These are phyloP conservation scores for Gossypium stocksii DNA, from an alignment of 345 rosid genomes.

Conservation along the genomic window DNA sequence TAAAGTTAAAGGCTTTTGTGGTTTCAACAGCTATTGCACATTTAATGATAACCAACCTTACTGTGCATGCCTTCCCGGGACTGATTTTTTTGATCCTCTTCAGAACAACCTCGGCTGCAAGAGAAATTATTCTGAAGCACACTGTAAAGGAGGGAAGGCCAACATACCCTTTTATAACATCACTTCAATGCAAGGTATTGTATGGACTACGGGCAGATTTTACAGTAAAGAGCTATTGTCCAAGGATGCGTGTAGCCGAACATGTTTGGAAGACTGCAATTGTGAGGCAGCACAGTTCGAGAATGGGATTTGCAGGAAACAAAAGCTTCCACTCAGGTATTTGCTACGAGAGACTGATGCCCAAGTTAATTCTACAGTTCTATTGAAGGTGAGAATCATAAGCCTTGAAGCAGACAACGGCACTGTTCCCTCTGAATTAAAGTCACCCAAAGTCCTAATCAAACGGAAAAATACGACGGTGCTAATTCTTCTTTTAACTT, in stretches of 20 bases:
- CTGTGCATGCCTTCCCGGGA: conserved; percentile 9
- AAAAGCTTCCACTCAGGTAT: conserved; percentile 6
- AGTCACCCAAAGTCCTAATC: background rate
- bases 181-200: background rate
- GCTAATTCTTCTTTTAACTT: background rate
- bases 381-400: background rate
- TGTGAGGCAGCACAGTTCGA: conserved; percentile 8
- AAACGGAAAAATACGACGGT: background rate
- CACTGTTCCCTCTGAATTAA: background rate
- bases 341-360: background rate
- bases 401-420: background rate
- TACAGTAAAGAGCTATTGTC: background rate
- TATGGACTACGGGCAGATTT: background rate
- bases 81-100: background rate
- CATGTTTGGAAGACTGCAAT: conserved; percentile 14
- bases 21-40: conserved; percentile 13
- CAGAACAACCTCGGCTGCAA: conserved; percentile 3
- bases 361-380: background rate
- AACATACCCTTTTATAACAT: background rate
- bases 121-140: conserved; percentile 14
- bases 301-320: background rate
- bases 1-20: background rate
- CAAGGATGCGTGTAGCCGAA: background rate
- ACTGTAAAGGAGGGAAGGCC: background rate
- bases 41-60: background rate